Percentiles rank a stretch among this genome's conserved stretches.
Evolutionary conservation across 1,284 basidiomycete species (phyloP).

Genomic region (Tylopilus sp.): DNA sequence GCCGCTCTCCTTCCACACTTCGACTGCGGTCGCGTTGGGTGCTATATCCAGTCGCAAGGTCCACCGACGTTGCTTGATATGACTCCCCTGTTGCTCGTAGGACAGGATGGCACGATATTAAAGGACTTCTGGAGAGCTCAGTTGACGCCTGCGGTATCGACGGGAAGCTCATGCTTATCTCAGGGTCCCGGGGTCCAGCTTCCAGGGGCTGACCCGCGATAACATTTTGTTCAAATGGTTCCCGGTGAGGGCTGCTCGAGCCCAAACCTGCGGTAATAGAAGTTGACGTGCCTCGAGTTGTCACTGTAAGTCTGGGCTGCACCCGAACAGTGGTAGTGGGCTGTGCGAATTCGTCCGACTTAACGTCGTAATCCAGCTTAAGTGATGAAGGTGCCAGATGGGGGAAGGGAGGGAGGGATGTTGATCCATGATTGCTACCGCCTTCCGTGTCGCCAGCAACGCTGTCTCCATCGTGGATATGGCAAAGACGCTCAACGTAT

Average conservation of each 20-base stretch:
- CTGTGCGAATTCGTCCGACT: slow-evolving; percentile 15
- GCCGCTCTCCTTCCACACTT: slow-evolving; percentile 28
- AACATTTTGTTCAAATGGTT: background rate
- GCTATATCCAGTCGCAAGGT: slow-evolving; percentile 2
- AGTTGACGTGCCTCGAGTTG: slow-evolving; percentile 2
- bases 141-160: slow-evolving; percentile 1
- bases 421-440: slow-evolving; percentile 27
- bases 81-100: slow-evolving; percentile 5
- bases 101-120: slow-evolving; percentile 1
- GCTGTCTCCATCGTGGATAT: slow-evolving; percentile 15
- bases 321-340: background rate
- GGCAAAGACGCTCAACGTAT: slow-evolving; percentile 21
- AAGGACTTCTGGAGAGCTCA: background rate
- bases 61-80: slow-evolving; percentile 15
- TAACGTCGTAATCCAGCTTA: slow-evolving; percentile 22
- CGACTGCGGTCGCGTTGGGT: slow-evolving; percentile 15
- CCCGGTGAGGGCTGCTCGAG: slow-evolving; percentile 1
- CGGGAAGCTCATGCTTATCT: slow-evolving; percentile 17
- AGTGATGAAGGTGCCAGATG: slow-evolving; percentile 17
- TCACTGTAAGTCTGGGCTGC: slow-evolving; percentile 9
- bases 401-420: slow-evolving; percentile 20
- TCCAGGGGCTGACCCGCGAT: slow-evolving; percentile 1
- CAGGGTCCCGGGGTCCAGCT: slow-evolving; percentile 13
- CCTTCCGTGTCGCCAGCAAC: slow-evolving; percentile 19
- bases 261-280: slow-evolving; percentile 8